Evolutionary conservation across 2,329 filamentous ascomycete species (phyloP), one percentile per base, ranked within the genome.

Genomic region (Pyrenophora graminea): DNA sequence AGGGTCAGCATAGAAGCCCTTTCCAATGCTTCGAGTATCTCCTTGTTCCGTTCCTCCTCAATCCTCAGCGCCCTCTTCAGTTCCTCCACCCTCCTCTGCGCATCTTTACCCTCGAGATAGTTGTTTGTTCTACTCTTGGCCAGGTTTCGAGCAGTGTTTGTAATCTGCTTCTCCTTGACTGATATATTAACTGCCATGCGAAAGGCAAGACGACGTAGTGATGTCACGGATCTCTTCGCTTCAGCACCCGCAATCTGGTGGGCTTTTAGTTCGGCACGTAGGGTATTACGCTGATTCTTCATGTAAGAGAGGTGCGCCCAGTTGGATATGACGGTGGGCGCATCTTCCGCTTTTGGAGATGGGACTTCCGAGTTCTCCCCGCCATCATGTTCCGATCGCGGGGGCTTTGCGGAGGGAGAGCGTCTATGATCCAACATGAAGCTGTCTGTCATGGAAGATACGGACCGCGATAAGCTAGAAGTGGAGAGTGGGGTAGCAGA

Each of bases 131-230:
- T 61, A 34, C 61, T 68, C 21, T 56, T 66, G 5, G 68, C 66
- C 30, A 74, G 48, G 30, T 62, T 71, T 27, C 64, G 58, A 15
- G 71, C 67, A 9, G 65, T 67, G 12, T 59, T 66, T 18, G 67
- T 69, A 45, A 73, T 72, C 41, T 72, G 67, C 45, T 68, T 68
- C 48, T 74, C 71, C 57, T 73, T 74, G 32, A 74, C 68, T 12
- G 69, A 71, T 25, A 73, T 74, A 36, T 70, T 73, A 30, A 73
- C 67, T 12, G 69, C 71, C 60, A 74, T 70, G 39, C 71, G 69
- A 48, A 74, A 66, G 9, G 71, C 71, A 32, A 74, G 61, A 30
- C 70, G 65, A 32, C 71, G 66, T 23, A 74, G 54, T 21, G 69
- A 67, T 39, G 69, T 53, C 13, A 74, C 66, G 0, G 69, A 72